phyloP scores from a whole-genome alignment of 164 flowering plant genomes.

The Cinnamomum chago region DNA sequence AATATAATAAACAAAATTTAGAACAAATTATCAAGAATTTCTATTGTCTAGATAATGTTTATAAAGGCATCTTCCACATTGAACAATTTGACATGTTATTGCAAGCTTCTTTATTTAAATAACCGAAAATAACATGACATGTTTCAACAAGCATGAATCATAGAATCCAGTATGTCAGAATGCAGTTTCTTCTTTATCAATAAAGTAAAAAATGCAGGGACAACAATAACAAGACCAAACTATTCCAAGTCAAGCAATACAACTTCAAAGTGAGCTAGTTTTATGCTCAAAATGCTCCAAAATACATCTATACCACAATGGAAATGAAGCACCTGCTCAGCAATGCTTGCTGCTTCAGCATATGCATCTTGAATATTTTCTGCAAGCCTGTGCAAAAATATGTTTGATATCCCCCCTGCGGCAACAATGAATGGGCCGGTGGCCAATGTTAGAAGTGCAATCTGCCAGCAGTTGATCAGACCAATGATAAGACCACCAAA shows the following conservation, averaged over 20 bases:
- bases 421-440: slow-evolving; percentile 99
- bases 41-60: too few species aligned
- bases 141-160: too few species aligned
- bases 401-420: slow-evolving; percentile 97
- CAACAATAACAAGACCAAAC: not conserved
- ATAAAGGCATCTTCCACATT: too few species aligned
- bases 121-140: too few species aligned
- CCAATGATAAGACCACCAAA: slow-evolving; percentile 91
- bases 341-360: slow-evolving; percentile 99
- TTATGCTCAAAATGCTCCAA: not conserved
- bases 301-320: not conserved
- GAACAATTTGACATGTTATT: too few species aligned
- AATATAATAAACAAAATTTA: too few species aligned
- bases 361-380: slow-evolving; percentile 99
- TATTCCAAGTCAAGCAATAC: not conserved
- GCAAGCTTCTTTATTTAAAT: too few species aligned
- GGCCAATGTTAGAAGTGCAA: slow-evolving; percentile 87
- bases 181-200: not conserved
- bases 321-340: slow-evolving; percentile 79
- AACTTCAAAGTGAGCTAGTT: not conserved
- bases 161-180: too few species aligned
- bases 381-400: slow-evolving; percentile 96
- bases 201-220: not conserved
- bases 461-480: slow-evolving; percentile 93
- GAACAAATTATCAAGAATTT: too few species aligned